Base-by-base conservation (phyloP, 345 rosid genomes). In the Turritis glabra region DNA sequence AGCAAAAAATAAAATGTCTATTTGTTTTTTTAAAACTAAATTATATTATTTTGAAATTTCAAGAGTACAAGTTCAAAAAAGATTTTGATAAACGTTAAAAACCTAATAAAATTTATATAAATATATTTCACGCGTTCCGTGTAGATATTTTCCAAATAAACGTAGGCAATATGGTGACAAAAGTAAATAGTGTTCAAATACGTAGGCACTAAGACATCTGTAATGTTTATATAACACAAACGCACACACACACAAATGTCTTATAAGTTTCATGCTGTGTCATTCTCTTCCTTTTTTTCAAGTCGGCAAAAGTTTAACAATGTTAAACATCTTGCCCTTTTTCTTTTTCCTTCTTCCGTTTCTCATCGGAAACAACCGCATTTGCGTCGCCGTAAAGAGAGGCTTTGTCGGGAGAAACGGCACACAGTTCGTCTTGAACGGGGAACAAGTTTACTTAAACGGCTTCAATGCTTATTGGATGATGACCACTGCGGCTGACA, bases 391-490 rank as follows among this genome's bases (percentile, higher is more conserved):
- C 38, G 63, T 6, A 22, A 65, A 77, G 12, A 17, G 33, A 23
- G 51, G 51, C 27, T 85, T 90, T 27, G 87, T 64, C 0, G 54
- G 52, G 54, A 82, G 74, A 15, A 77, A 73, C 27, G 90, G 96
- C 53, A 77, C 63, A 38, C 84, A 67, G 44, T 89, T 93, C 35
- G 60, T 79, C 5, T 37, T 57, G 72, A 78, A 84, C 23, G 79
- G 83, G 13, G 84, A 79, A 62, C 80, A 77, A 9, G 7, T 86
- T 12, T 89, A 83, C 78, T 54, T 85, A 56, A 90, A 93, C 48
- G 98, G 98, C 9, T 93, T 93, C 81, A 87, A 93, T 67, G 90
- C 92, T 14, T 93, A 90, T 52, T 93, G 96, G 97, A 75, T 90
- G 87, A 79, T 90, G 96, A 71, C 75, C 61, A 52, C 71, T 44